Percentiles rank a stretch among this genome's conserved stretches.
Evolutionary conservation across 352 stramenopile species (phyloP).

Genomic region (Phytophthora fragariae): DNA sequence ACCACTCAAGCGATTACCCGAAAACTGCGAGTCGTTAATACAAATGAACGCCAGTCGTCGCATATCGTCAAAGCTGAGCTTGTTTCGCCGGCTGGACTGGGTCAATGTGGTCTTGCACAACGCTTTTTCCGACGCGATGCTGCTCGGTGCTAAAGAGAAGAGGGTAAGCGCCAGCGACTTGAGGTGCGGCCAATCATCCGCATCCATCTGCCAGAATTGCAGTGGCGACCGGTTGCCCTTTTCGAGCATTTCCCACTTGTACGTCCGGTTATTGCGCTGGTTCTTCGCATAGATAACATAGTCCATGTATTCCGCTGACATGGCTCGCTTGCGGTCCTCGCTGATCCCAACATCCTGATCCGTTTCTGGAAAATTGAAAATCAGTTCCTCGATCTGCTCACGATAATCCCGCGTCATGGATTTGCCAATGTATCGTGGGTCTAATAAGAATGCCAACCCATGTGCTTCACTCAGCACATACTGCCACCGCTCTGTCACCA

Average conservation of each 20-base stretch:
- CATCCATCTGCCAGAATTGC: constrained; percentile 84
- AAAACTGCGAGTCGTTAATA: constrained; percentile 86
- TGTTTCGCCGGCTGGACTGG: constrained; percentile 77
- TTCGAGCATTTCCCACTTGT: constrained; percentile 89
- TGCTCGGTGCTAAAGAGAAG: constrained; percentile 81
- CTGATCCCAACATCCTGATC: constrained; percentile 71
- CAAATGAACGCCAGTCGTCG: constrained; percentile 79
- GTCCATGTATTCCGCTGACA: constrained; percentile 78
- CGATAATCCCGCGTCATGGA: constrained; percentile 85
- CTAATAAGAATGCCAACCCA: constrained; percentile 74
- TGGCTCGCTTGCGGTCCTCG: constrained; percentile 73
- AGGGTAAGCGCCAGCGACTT: constrained; percentile 78
- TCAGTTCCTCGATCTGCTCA: constrained; percentile 85
- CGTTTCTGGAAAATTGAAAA: constrained; percentile 83
- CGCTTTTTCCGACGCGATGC: constrained; percentile 74
- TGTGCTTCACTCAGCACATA: constrained; percentile 83
- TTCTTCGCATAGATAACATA: constrained; percentile 88
- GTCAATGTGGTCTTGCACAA: constrained; percentile 71
- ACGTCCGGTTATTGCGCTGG: constrained; percentile 79
- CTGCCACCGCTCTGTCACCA: constrained; percentile 78
- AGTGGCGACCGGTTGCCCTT: constrained; percentile 80
- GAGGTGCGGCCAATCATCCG: constrained; percentile 81
- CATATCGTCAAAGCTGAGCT: constrained; percentile 79
- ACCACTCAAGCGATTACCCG: constrained; percentile 46
- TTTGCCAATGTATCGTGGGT: constrained; percentile 84